phyloP scores from a whole-genome alignment of 331 rosid genomes.

The Acacia pycnantha region DNA sequence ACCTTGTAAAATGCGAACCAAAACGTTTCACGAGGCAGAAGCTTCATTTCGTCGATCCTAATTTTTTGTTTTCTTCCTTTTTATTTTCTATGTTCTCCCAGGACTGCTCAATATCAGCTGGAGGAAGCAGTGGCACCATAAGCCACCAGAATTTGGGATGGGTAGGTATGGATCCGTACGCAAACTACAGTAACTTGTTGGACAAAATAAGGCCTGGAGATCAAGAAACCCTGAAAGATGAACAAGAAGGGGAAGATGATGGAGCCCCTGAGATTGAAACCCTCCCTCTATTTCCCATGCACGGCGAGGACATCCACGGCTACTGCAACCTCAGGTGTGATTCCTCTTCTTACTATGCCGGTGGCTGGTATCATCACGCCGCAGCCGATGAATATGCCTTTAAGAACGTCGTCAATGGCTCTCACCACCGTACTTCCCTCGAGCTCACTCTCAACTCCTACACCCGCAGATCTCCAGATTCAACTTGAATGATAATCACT shows the following conservation, averaged over 20 bases:
- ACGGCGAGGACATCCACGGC: slow-evolving; percentile 68
- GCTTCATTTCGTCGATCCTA: slow-evolving; percentile 15
- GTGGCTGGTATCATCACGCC: slow-evolving; percentile 42
- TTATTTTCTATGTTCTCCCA: not conserved
- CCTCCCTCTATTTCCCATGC: slow-evolving; percentile 97
- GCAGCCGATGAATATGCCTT: slow-evolving; percentile 30
- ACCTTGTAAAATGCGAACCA: slow-evolving; percentile 7
- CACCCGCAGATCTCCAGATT: slow-evolving; percentile 55
- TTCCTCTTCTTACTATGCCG: slow-evolving; percentile 42
- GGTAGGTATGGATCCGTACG: slow-evolving; percentile 69
- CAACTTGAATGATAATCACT: slow-evolving; percentile 19
- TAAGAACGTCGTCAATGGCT: slow-evolving; percentile 27
- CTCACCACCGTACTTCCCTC: slow-evolving; percentile 63
- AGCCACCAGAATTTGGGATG: slow-evolving; percentile 58
- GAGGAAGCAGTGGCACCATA: slow-evolving; percentile 45
- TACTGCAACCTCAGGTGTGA: slow-evolving; percentile 54
- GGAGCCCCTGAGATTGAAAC: slow-evolving; percentile 69
- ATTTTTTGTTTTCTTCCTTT: not conserved
- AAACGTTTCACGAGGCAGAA: slow-evolving; percentile 20
- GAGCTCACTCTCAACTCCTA: slow-evolving; percentile 95
- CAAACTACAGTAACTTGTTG: slow-evolving; percentile 46
- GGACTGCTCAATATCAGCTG: slow-evolving; percentile 75
- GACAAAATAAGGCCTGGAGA: slow-evolving; percentile 52
- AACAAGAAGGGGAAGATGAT: slow-evolving; percentile 29
- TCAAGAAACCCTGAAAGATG: slow-evolving; percentile 36